These are phyloP conservation scores for Diversispora eburnea DNA, from an alignment of 192 early-diverging fungal genomes.

Conservation along the genomic window DNA sequence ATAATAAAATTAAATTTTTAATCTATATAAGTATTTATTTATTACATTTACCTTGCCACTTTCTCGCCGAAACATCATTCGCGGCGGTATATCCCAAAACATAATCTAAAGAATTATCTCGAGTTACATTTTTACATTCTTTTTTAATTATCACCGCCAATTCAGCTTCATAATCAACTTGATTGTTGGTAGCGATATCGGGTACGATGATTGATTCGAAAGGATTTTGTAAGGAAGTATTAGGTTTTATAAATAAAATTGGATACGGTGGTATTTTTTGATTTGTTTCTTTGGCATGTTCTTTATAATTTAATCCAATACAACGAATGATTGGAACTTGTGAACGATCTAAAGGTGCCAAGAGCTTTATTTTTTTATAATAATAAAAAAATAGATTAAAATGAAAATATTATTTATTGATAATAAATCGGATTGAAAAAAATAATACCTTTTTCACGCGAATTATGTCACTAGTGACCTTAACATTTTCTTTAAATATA, in stretches of 20 bases:
- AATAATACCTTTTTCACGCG: constrained; percentile 44
- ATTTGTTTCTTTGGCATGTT: constrained; percentile 55
- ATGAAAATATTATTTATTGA: not conserved
- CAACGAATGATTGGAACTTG: constrained; percentile 45
- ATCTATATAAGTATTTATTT: too few relatives aligned
- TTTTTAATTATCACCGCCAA: constrained; percentile 60
- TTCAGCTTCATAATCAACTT: constrained; percentile 61
- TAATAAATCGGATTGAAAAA: too few relatives aligned
- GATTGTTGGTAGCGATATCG: constrained; percentile 43
- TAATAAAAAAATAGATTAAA: not conserved
- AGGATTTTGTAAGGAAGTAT: constrained; percentile 42
- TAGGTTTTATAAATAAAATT: constrained; percentile 58
- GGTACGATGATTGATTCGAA: constrained; percentile 48
- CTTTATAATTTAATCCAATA: constrained; percentile 59
- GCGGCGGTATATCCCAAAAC: constrained; percentile 56
- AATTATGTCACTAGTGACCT: constrained; percentile 39
- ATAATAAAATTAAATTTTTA: too few relatives aligned
- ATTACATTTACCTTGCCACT: constrained; percentile 45
- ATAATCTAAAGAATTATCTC: constrained; percentile 46
- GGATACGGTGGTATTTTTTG: constrained; percentile 46
- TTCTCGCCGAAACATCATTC: constrained; percentile 60
- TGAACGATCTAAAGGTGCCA: constrained; percentile 40
- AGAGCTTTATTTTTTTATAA: constrained; percentile 31
- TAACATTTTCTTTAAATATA: constrained; percentile 30
- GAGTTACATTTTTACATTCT: constrained; percentile 47